Evolutionary conservation across 2,329 filamentous ascomycete genomes (phyloP).

Genomic region (Colletotrichum lindemuthianum): DNA sequence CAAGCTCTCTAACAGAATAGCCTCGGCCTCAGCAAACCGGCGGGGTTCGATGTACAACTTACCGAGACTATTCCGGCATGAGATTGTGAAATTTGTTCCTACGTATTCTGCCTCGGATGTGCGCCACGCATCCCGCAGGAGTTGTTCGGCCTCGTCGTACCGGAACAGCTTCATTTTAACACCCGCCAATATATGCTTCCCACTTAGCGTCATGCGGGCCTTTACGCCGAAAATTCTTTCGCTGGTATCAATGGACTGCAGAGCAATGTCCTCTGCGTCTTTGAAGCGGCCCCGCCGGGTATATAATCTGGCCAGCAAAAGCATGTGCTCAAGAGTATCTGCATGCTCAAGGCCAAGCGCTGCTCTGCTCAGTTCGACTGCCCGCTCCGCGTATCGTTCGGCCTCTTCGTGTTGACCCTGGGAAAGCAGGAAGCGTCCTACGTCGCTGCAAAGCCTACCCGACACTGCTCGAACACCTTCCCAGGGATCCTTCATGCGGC

Average conservation of each 20-base stretch:
- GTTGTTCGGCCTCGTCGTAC: too few relatives aligned
- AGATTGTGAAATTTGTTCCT: rapidly evolving
- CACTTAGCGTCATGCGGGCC: background rate
- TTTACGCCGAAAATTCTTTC: background rate
- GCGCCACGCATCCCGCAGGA: too few relatives aligned
- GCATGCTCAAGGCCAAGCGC: background rate
- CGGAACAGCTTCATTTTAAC: too few relatives aligned
- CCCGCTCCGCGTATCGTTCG: background rate
- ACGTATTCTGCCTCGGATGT: too few relatives aligned
- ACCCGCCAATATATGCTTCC: background rate
- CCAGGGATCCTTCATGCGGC: rapidly evolving
- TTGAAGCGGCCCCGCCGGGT: background rate
- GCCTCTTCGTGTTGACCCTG: background rate
- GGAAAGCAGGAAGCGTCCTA: rapidly evolving
- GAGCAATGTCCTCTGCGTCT: background rate
- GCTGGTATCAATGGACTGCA: background rate
- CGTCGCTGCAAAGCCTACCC: background rate
- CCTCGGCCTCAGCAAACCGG: background rate
- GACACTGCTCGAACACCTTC: background rate
- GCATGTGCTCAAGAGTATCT: background rate
- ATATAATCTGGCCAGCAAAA: rapidly evolving
- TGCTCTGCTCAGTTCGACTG: background rate
- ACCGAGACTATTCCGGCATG: background rate
- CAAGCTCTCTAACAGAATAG: background rate
- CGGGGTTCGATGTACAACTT: rapidly evolving